These are phyloP conservation scores for Holtermanniella nyarrowii DNA, from an alignment of 768 basidiomycete genomes.

Conservation along the genomic window DNA sequence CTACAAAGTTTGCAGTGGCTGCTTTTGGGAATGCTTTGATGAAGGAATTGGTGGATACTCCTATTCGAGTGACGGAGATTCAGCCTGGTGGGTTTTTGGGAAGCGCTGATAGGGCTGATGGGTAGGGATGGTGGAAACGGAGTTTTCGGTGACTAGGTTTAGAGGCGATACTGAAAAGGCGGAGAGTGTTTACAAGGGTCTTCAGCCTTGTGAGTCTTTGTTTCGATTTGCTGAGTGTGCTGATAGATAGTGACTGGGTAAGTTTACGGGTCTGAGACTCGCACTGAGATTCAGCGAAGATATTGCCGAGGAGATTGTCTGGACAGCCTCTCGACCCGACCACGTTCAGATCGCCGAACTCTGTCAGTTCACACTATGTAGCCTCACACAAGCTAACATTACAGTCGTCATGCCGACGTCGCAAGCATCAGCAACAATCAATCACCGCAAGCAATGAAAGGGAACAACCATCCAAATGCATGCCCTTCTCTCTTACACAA, in stretches of 20 bases:
- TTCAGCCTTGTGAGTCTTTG: conserved; percentile 63
- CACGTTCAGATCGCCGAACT: conserved; percentile 65
- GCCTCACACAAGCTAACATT: background rate
- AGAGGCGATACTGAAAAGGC: conserved; percentile 72
- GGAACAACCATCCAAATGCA: conserved; percentile 24
- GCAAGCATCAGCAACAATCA: conserved; percentile 41
- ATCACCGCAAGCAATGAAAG: conserved; percentile 21
- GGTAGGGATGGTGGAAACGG: conserved; percentile 66
- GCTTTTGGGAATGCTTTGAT: conserved; percentile 76
- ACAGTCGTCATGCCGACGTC: conserved; percentile 40
- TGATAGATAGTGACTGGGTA: background rate
- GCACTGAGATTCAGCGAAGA: conserved; percentile 61
- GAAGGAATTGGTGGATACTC: conserved; percentile 81
- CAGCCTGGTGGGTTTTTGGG: conserved; percentile 60
- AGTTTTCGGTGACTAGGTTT: conserved; percentile 85
- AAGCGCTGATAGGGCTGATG: background rate
- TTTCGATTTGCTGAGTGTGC: background rate
- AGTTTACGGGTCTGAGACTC: background rate
- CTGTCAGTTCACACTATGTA: conserved; percentile 13
- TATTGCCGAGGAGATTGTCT: conserved; percentile 95
- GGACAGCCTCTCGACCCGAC: conserved; percentile 81
- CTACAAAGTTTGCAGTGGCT: conserved; percentile 59
- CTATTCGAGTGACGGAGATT: conserved; percentile 87
- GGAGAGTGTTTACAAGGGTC: conserved; percentile 79
- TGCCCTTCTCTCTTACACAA: conserved; percentile 19